phyloP scores from a whole-genome alignment of 768 basidiomycete species.

The Tricholoma saponaceum region DNA sequence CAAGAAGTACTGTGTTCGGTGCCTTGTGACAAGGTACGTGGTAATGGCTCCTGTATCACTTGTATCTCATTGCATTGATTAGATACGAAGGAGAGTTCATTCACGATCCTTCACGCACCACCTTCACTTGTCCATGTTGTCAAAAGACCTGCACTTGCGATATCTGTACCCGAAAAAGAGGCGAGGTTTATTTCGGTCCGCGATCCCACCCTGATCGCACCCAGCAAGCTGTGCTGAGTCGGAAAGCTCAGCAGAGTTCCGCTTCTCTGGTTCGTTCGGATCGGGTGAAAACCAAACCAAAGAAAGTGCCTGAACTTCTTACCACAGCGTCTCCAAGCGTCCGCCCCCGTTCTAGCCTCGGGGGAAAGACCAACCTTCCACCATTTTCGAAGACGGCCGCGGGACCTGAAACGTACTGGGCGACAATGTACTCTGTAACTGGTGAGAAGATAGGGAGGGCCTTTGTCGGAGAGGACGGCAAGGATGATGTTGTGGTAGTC shows the following conservation, averaged over 20 bases:
- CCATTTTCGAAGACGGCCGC: conserved; percentile 2
- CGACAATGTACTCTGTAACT: conserved; percentile 23
- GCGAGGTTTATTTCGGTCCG: conserved; percentile 37
- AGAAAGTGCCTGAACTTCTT: background rate
- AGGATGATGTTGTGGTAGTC: conserved; percentile 18
- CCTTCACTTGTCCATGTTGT: conserved; percentile 44
- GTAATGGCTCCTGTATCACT: background rate
- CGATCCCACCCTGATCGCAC: background rate
- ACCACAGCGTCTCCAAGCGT: background rate
- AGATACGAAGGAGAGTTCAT: conserved; percentile 21
- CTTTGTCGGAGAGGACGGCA: conserved; percentile 17
- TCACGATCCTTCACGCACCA: conserved; percentile 12
- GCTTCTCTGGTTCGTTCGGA: background rate
- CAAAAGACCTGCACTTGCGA: conserved; percentile 46
- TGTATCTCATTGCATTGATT: background rate
- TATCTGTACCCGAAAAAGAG: conserved; percentile 36
- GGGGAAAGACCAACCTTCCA: conserved; percentile 8
- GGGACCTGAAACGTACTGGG: conserved; percentile 25
- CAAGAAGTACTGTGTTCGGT: conserved; percentile 17
- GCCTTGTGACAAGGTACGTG: conserved; percentile 14
- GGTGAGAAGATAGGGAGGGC: conserved; percentile 25
- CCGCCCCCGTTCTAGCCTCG: background rate
- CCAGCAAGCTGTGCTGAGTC: background rate
- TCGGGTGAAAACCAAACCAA: background rate
- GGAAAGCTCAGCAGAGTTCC: too few relatives aligned